Conservation (phyloP, 1,284 basidiomycete genomes). For the Ceratobasidium sp. region DNA sequence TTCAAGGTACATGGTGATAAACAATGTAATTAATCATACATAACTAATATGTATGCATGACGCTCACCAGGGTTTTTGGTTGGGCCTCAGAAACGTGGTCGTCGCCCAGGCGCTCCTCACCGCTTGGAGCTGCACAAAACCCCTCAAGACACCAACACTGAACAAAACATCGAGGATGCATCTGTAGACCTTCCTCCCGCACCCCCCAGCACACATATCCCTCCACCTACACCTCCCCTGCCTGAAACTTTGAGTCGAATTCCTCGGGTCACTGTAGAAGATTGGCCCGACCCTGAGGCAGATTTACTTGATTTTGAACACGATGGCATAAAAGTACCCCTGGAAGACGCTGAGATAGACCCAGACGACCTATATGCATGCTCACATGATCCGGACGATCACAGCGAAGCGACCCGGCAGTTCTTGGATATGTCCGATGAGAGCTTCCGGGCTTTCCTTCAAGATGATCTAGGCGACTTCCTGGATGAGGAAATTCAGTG, state of each 20-base stretch:
- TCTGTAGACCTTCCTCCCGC: too few relatives aligned
- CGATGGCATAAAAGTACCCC: background rate
- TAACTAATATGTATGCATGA: background rate
- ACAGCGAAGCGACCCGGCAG: background rate
- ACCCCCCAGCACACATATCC: background rate
- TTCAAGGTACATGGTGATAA: background rate
- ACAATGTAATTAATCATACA: too few relatives aligned
- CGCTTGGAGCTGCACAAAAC: background rate
- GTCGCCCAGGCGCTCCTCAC: background rate
- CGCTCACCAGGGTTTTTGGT: background rate
- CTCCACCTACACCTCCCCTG: background rate
- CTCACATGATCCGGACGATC: background rate
- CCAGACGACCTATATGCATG: too few relatives aligned
- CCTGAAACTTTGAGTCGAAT: background rate
- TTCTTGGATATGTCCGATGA: background rate
- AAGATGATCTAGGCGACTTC: background rate
- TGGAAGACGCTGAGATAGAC: background rate
- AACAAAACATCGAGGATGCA: too few relatives aligned
- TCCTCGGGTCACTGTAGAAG: background rate
- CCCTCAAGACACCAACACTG: background rate
- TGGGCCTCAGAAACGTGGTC: background rate
- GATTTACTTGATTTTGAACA: background rate
- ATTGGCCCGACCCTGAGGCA: background rate
- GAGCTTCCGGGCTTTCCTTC: background rate
- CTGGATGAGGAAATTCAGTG: background rate